Conservation (phyloP, 192 early-diverging fungal genomes). For the Neocallimastix lanati region DNA sequence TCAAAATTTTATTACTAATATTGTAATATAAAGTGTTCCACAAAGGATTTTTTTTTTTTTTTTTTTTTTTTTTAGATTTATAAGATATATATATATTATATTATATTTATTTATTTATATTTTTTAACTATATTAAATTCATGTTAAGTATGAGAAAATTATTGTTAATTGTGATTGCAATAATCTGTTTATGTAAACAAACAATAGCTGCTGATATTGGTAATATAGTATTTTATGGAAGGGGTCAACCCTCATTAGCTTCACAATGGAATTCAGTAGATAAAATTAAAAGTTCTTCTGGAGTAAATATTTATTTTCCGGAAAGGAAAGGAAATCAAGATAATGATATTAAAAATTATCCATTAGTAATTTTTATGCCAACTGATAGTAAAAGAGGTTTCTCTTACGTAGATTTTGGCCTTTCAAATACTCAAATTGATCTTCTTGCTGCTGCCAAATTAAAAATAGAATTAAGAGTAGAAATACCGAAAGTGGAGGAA, state of each 20-base stretch:
- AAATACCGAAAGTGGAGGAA: not conserved
- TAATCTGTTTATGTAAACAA: no score
- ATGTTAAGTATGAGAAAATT: no score
- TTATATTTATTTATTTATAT: no score
- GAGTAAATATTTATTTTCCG: not conserved
- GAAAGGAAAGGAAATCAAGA: not conserved
- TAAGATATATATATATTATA: no score
- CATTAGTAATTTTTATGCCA: not conserved
- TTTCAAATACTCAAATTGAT: not conserved
- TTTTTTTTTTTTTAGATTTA: no score
- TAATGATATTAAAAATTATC: not conserved
- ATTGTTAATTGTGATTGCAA: no score
- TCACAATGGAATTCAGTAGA: not conserved
- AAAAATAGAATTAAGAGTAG: not conserved
- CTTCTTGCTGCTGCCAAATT: not conserved
- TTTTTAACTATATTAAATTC: no score
- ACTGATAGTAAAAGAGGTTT: not conserved
- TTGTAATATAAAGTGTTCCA: no score
- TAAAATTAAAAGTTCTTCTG: not conserved
- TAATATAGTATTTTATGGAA: not conserved
- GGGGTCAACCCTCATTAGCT: not conserved
- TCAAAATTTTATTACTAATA: no score
- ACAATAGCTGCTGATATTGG: not conserved
- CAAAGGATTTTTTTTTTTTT: no score
- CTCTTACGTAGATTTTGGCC: not conserved